These are phyloP conservation scores for Phytopythium chamaehyphon DNA, from an alignment of 352 stramenopile genomes.

Conservation along the genomic window DNA sequence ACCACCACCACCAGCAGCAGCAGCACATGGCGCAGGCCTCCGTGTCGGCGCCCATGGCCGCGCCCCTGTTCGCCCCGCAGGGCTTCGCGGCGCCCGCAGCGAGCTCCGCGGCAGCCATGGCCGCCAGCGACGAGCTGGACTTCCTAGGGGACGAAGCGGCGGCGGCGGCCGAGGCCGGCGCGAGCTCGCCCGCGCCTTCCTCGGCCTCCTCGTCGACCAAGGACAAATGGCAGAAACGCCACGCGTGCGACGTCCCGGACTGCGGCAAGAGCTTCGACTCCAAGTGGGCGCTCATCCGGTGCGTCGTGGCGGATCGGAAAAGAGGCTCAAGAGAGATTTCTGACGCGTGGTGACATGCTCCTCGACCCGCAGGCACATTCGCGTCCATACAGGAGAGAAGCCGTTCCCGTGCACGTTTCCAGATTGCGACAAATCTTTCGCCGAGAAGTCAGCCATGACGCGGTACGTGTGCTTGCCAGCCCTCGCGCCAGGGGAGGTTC, in stretches of 20 bases:
- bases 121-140: conserved; percentile 9
- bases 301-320: conserved; percentile 4
- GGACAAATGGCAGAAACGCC: conserved; percentile 73
- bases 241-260: conserved; percentile 57
- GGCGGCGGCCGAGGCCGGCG: conserved; percentile 6
- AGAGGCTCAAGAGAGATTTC: background rate
- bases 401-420: conserved; percentile 79
- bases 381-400: conserved; percentile 87
- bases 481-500: background rate
- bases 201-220: conserved; percentile 33
- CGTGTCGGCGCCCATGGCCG: conserved; percentile 9
- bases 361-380: conserved; percentile 54
- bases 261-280: conserved; percentile 86
- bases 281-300: conserved; percentile 82
- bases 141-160: conserved; percentile 7
- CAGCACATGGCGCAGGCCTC: conserved; percentile 3
- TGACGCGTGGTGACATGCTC: background rate
- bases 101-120: conserved; percentile 2
- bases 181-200: conserved; percentile 28
- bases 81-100: conserved; percentile 21
- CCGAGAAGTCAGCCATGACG: conserved; percentile 85
- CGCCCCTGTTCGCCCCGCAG: background rate
- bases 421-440: conserved; percentile 86
- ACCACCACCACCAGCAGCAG: conserved; percentile 14
- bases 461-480: conserved; percentile 23